These are phyloP conservation scores for Saturnispora sekii DNA, from an alignment of 805 yeast genomes.

Conservation along the genomic window DNA sequence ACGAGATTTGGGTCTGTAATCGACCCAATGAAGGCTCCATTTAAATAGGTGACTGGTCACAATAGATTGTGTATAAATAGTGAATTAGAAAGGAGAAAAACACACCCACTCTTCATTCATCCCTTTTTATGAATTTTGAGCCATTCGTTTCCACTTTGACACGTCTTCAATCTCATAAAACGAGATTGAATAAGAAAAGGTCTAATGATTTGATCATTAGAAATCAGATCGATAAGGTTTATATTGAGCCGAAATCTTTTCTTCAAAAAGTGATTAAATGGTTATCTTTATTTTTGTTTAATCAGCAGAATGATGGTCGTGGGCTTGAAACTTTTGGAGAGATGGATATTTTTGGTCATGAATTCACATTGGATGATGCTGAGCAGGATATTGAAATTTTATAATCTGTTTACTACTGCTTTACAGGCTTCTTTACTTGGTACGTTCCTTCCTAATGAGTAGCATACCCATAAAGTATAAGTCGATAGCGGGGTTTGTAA, in stretches of 20 bases:
- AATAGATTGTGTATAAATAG: not conserved
- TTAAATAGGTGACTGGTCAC: slow-evolving; percentile 32
- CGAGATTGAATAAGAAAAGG: not conserved
- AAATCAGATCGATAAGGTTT: not conserved
- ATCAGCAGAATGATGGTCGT: not conserved
- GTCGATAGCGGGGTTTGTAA: slow-evolving; percentile 19
- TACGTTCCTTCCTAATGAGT: not conserved
- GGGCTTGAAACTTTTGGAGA: not conserved
- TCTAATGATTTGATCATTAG: not conserved
- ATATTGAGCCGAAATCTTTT: slow-evolving; percentile 1
- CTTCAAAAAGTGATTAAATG: slow-evolving; percentile 8
- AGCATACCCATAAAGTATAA: slow-evolving; percentile 17
- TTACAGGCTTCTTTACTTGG: not conserved
- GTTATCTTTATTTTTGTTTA: not conserved
- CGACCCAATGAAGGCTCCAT: slow-evolving; percentile 87
- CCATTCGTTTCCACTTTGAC: not conserved
- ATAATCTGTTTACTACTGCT: not conserved
- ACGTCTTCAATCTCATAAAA: not conserved
- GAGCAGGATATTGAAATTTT: slow-evolving; percentile 7
- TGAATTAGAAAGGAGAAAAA: not conserved
- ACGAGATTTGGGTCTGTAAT: slow-evolving; percentile 84
- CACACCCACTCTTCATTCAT: not conserved
- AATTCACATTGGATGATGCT: slow-evolving; percentile 1
- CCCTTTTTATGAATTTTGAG: not conserved
- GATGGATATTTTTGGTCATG: slow-evolving; percentile 9